Evolutionary conservation across 2,329 filamentous ascomycete genomes (phyloP), one percentile per base, ranked within the genome.

Genomic region (Curvularia sp.): DNA sequence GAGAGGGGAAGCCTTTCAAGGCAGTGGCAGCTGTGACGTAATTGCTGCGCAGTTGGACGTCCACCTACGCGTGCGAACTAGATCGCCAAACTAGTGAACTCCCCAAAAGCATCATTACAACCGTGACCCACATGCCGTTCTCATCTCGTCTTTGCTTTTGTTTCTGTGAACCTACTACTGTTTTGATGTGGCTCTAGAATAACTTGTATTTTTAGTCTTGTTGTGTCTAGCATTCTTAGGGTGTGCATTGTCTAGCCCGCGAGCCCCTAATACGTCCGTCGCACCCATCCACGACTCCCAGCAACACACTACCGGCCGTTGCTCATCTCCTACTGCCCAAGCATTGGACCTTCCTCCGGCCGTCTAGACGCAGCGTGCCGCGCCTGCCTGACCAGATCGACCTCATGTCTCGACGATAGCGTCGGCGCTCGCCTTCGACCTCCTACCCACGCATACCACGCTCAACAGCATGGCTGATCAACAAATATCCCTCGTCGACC

Each of bases 401-500:
- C 60, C 59, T 61, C 67, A 76, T 76, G 73, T 51, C 52, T 71
- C 52, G 60, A 64, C 66, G 60, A 64, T 72, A 74, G 66, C 61
- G 62, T 60, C 64, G 63, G 72, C 65, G 60, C 49, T 54, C 53
- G 67, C 69, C 55, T 52, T 42, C 53, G 49, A 47, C 57, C 49
- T 55, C 47, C 35, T 38, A 5, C 39, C 39, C n/a, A 42, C 20
- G 31, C 41, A 12, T 49, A 47, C 24, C 31, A 38, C 55, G 39
- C n/a, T 39, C 30, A 41, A 50, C 49, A 63, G 42, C 44, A 74
- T 75, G 68, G 65, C 71, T 24, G 74, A 88, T 70, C 89, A 91
- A 76, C 87, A 88, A 74, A 93, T 93, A 71, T 78, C 74, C 65
- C 85, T 93, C 38, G 81, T 91, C 65, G 88, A 92, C 74, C 78